These are phyloP conservation scores for Xanthoconium separans DNA, from an alignment of 1,284 basidiomycete genomes.

Conservation along the genomic window DNA sequence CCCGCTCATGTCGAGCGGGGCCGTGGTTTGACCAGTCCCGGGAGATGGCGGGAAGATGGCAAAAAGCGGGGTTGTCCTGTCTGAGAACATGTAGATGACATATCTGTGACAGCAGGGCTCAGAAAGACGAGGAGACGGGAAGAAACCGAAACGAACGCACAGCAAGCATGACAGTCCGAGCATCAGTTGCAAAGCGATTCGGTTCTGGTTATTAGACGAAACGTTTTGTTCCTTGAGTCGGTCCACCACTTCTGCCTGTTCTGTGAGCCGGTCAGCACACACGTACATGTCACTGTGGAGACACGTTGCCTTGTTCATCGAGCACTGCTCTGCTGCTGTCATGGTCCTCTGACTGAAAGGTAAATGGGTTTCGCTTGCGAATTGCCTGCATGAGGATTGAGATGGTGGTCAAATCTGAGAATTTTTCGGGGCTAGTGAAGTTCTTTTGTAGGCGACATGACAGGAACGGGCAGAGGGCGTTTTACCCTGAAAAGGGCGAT, in stretches of 20 bases:
- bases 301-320: constrained; percentile 49
- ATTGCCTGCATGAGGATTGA: constrained; percentile 30
- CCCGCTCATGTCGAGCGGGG: constrained; percentile 39
- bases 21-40: constrained; percentile 7
- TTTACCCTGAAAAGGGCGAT: too few relatives aligned
- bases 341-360: constrained; percentile 30
- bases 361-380: constrained; percentile 46
- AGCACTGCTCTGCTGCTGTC: constrained; percentile 36
- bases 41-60: constrained; percentile 37
- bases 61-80: constrained; percentile 45
- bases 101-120: constrained; percentile 34
- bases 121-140: not conserved
- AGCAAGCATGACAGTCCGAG: constrained; percentile 44
- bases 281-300: too few relatives aligned
- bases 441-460: constrained; percentile 17
- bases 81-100: constrained; percentile 40
- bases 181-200: constrained; percentile 37
- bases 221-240: constrained; percentile 40
- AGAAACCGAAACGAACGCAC: constrained; percentile 35
- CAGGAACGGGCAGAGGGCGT: not conserved
- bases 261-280: constrained; percentile 32
- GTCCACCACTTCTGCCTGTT: constrained; percentile 53
- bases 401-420: not conserved
- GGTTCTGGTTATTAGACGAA: constrained; percentile 38
- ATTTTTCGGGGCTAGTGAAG: not conserved